Evolutionary conservation across 2,329 filamentous ascomycete species (phyloP), one percentile per base, ranked within the genome.

Genomic region (Neonectria punicea): DNA sequence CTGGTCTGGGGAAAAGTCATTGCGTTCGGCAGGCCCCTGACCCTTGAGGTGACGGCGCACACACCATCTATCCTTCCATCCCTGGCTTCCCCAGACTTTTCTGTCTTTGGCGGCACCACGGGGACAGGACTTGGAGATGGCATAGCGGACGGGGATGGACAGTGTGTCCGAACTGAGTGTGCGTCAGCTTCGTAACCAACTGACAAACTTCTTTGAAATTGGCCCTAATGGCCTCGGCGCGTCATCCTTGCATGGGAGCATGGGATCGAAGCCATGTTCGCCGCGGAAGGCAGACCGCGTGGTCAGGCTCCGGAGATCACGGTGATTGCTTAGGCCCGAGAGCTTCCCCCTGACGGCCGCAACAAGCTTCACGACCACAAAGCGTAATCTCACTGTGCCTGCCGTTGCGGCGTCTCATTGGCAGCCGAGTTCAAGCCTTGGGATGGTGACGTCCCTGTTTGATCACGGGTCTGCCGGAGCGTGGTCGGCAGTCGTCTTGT

Each of bases 81-180:
- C 76, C 74, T 76, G 76, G 49, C 69, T 78, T 77, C 76, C 76
- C 76, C 76, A 70, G 76, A 77, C 76, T 78, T 70, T 74, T 46
- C 57, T 67, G 63, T 57, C 62, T 66, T 22, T 53, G 51, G 44
- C 66, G 47, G 39, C 57, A 56, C 64, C 57, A 65, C 51, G 57
- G 46, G 22, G 57, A 47, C 46, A 56, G 46, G 36, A 57, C 39
- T 57, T 41, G 51, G 46, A 60, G 53, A 57, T 55, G 61, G 13
- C 51, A 64, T 34, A 11, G 10, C 2, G 32, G 32, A 34, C 32
- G 32, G 32, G 32, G 32, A 34, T 53, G 57, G 53, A 49, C 46
- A 47, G 34, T 55, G 51, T 20, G 51, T 20, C 47, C 50, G 22
- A 20, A n/a, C 28, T 39, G 32, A 41, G 28, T 44, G 61, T 56